A percentile compares a stretch with the other conserved stretches of the same genome.
Evolutionary conservation across 75 land plant genomes (phyloP).

Genomic region (Pinus taeda): DNA sequence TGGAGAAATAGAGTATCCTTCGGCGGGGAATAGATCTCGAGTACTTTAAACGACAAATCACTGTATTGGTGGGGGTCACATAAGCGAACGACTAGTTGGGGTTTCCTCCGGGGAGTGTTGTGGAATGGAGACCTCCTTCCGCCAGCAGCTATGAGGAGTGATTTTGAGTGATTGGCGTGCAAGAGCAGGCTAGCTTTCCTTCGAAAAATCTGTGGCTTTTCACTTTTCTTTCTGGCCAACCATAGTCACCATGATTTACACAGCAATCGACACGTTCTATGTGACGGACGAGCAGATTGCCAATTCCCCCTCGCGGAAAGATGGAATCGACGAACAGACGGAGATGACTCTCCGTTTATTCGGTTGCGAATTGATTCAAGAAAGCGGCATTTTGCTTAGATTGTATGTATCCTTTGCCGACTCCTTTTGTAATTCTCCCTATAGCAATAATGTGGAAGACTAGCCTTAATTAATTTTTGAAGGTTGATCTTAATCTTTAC

Average conservation of each 20-base stretch:
- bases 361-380: conserved; percentile 94
- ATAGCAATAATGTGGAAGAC: neutral
- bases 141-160: too few relatives aligned
- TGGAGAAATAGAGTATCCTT: too few relatives aligned
- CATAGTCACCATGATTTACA: conserved; percentile 70
- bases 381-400: conserved; percentile 82
- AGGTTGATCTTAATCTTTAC: conserved; percentile 7
- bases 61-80: too few relatives aligned
- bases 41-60: too few relatives aligned
- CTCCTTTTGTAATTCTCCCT: neutral
- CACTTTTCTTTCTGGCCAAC: neutral
- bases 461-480: too few relatives aligned
- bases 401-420: conserved; percentile 42
- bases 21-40: too few relatives aligned
- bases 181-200: too few relatives aligned
- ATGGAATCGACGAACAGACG: conserved; percentile 74
- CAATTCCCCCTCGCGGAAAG: conserved; percentile 85
- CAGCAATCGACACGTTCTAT: conserved; percentile 91
- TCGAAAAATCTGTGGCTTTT: too few relatives aligned
- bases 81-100: too few relatives aligned
- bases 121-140: too few relatives aligned
- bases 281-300: conserved; percentile 74
- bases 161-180: too few relatives aligned
- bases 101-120: too few relatives aligned
- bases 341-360: conserved; percentile 75